Conservation (phyloP, 2,329 filamentous ascomycete genomes). For the Botrytis sinoallii region DNA sequence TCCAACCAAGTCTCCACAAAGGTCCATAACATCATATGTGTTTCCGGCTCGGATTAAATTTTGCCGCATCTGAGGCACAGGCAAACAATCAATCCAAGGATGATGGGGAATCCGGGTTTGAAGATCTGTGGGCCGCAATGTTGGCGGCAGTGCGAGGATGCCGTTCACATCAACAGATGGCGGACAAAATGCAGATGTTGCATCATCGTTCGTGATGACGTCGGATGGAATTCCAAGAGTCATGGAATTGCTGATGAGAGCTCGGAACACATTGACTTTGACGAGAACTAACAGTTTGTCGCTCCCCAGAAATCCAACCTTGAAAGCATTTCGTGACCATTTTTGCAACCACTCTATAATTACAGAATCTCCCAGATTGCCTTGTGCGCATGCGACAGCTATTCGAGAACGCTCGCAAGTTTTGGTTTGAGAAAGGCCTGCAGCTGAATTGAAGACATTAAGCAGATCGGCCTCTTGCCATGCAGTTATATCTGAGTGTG, state of each 20-base stretch:
- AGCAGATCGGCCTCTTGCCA: neutral
- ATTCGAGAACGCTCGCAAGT: neutral
- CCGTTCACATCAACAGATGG: neutral
- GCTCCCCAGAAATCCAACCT: neutral
- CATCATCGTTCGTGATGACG: neutral
- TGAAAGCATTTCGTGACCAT: neutral
- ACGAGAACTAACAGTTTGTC: neutral
- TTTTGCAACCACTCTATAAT: neutral
- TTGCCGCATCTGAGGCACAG: neutral
- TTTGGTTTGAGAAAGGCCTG: neutral
- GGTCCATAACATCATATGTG: neutral
- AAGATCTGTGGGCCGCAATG: neutral
- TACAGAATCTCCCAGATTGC: neutral
- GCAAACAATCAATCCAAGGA: neutral
- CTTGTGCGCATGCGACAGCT: neutral
- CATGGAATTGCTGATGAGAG: neutral
- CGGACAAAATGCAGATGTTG: neutral
- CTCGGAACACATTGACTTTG: neutral
- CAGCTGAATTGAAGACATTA: neutral
- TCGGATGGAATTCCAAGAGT: neutral
- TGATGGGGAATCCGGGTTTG: neutral
- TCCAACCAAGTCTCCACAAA: neutral
- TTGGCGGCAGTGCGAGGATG: neutral
- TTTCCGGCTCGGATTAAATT: neutral
- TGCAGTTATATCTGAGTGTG: neutral